A percentile compares a stretch with the other conserved stretches of the same genome.
These are phyloP conservation scores for Komagataea norvegica DNA, from an alignment of 1,139 yeast genomes.

Conservation along the genomic window DNA sequence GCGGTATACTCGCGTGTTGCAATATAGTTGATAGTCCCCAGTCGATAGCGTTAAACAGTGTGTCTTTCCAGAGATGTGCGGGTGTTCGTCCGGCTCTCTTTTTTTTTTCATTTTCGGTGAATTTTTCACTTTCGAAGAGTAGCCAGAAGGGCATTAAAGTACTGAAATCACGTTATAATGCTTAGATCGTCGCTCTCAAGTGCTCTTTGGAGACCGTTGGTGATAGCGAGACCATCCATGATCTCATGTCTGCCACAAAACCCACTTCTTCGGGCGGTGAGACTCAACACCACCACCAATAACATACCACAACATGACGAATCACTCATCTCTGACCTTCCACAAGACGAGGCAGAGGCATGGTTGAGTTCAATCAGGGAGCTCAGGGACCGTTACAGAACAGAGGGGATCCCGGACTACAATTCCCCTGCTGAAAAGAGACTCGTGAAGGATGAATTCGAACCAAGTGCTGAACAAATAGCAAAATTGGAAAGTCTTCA, in stretches of 20 bases:
- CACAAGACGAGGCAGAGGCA: constrained; percentile 22
- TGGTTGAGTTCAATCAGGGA: constrained; percentile 24
- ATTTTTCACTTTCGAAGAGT: background rate
- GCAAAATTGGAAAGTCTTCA: constrained; percentile 33
- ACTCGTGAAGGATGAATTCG: constrained; percentile 16
- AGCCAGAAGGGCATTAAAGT: background rate
- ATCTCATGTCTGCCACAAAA: background rate
- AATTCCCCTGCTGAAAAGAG: constrained; percentile 18
- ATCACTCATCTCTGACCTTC: constrained; percentile 4
- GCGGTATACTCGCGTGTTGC: background rate
- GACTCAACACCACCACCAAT: constrained; percentile 18
- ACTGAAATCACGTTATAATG: background rate
- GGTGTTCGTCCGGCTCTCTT: background rate
- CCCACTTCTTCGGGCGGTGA: background rate
- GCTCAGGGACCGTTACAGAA: constrained; percentile 19
- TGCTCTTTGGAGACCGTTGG: constrained; percentile 1
- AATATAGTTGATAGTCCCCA: background rate
- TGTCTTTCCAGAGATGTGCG: too few species aligned
- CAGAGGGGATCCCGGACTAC: constrained; percentile 21
- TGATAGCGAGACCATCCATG: constrained; percentile 3
- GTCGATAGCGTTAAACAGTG: constrained; percentile 1
- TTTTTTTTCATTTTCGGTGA: constrained; percentile 2
- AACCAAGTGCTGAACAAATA: constrained; percentile 24
- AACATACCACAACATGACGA: constrained; percentile 9
- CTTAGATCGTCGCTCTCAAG: constrained; percentile 2